These are phyloP conservation scores for Fennellomyces sp. DNA, from an alignment of 371 early-diverging fungal species.

Conservation along the genomic window DNA sequence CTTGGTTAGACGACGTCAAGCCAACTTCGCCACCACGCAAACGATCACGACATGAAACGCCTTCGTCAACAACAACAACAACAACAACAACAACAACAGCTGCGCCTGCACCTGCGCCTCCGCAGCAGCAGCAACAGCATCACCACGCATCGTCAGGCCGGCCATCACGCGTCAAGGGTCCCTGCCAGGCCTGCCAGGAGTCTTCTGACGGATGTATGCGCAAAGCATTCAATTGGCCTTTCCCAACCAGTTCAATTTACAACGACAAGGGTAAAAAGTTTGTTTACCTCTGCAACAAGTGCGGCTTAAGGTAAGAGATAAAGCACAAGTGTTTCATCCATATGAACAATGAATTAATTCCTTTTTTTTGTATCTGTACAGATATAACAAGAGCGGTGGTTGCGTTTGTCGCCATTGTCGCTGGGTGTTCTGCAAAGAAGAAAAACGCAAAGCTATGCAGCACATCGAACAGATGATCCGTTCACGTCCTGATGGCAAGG, in stretches of 20 bases:
- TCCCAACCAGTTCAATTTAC: slow-evolving; percentile 28
- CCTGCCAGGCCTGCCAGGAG: slow-evolving; percentile 51
- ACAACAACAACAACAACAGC: slow-evolving; percentile 5
- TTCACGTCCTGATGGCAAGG: slow-evolving; percentile 35
- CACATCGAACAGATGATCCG: slow-evolving; percentile 46
- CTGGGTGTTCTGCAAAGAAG: slow-evolving; percentile 57
- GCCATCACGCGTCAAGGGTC: slow-evolving; percentile 43
- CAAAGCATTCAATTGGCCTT: slow-evolving; percentile 54
- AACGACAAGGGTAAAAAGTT: slow-evolving; percentile 46
- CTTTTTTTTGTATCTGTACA: slow-evolving; percentile 13
- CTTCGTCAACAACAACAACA: background rate
- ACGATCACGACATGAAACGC: background rate
- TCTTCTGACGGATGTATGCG: slow-evolving; percentile 54
- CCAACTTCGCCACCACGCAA: slow-evolving; percentile 4
- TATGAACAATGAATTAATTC: slow-evolving; percentile 4
- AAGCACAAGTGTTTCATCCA: background rate
- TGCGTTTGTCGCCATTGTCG: slow-evolving; percentile 50
- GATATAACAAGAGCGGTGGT: slow-evolving; percentile 49
- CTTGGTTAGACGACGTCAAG: background rate
- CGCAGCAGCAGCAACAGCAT: background rate
- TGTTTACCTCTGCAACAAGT: slow-evolving; percentile 57
- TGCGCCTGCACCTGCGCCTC: background rate
- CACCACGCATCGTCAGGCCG: slow-evolving; percentile 21
- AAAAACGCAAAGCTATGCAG: slow-evolving; percentile 47
- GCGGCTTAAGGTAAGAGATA: slow-evolving; percentile 39